A percentile compares a stretch with the other conserved stretches of the same genome.
Conservation (phyloP, 305 asterid species). For the Fraxinus floribunda region DNA sequence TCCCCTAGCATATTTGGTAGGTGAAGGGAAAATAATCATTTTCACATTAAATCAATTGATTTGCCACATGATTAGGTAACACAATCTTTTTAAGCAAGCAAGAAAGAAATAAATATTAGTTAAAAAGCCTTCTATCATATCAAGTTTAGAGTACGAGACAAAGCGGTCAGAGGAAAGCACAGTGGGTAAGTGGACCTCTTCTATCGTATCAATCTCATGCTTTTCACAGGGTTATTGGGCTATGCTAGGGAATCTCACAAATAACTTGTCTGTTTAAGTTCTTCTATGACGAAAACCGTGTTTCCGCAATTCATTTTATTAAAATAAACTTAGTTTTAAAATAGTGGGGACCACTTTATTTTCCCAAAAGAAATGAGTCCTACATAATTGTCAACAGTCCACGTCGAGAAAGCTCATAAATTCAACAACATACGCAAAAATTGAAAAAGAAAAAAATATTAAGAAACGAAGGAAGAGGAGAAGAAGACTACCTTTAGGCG, state of each 20-base stretch:
- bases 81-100: too few species aligned
- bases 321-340: too few species aligned
- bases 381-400: not conserved
- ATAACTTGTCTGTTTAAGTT: not conserved
- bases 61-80: not conserved
- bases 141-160: not conserved
- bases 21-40: not conserved
- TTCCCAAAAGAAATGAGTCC: not conserved
- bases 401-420: not conserved
- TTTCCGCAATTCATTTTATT: not conserved
- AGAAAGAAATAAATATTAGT: too few species aligned
- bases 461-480: not conserved
- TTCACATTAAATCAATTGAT: not conserved
- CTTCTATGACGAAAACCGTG: not conserved
- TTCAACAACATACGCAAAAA: not conserved
- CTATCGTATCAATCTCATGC: not conserved
- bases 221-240: not conserved
- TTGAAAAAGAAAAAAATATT: not conserved
- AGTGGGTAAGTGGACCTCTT: not conserved
- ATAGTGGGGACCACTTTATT: not conserved
- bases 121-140: not conserved
- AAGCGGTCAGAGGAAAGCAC: not conserved
- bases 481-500: slow-evolving; percentile 43
- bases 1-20: not conserved
- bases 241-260: not conserved